Percentiles rank a stretch among this genome's conserved stretches.
phyloP scores from a whole-genome alignment of 352 stramenopile genomes.

The Phytophthora rubi region DNA sequence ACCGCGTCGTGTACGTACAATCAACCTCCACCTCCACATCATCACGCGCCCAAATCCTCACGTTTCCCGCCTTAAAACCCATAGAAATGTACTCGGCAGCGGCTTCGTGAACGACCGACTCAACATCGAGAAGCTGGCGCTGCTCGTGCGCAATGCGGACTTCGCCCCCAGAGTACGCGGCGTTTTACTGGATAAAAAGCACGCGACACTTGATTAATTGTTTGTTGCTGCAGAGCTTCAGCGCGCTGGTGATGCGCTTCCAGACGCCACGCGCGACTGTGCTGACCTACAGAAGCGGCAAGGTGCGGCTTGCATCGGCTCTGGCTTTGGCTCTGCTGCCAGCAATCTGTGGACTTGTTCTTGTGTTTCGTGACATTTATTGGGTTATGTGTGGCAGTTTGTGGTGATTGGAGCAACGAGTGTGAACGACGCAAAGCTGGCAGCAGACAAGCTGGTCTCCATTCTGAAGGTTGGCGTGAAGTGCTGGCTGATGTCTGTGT shows the following conservation, averaged over 20 bases:
- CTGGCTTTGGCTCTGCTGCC: neutral
- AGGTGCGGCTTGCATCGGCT: conserved; percentile 36
- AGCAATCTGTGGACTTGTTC: neutral
- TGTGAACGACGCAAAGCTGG: conserved; percentile 43
- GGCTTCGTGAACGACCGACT: conserved; percentile 58
- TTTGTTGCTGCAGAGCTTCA: conserved; percentile 53
- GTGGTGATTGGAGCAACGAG: conserved; percentile 63
- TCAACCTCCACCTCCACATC: neutral
- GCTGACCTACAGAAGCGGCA: conserved; percentile 70
- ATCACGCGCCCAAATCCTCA: conserved; percentile 2
- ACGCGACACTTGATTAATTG: neutral
- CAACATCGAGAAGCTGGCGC: conserved; percentile 67
- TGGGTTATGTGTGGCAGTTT: conserved; percentile 44
- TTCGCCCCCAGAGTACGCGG: conserved; percentile 61
- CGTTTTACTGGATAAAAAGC: neutral
- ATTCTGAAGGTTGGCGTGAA: conserved; percentile 57
- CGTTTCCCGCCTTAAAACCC: neutral
- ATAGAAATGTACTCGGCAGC: conserved; percentile 71
- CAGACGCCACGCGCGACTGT: conserved; percentile 59
- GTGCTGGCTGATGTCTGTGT: neutral
- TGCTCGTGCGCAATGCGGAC: conserved; percentile 76
- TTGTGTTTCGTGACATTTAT: neutral
- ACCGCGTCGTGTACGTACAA: conserved; percentile 62
- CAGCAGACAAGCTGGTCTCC: conserved; percentile 60
- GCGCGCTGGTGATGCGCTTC: conserved; percentile 73